Base-by-base conservation (phyloP, 129 eudicot species). In the Arctium minus region DNA sequence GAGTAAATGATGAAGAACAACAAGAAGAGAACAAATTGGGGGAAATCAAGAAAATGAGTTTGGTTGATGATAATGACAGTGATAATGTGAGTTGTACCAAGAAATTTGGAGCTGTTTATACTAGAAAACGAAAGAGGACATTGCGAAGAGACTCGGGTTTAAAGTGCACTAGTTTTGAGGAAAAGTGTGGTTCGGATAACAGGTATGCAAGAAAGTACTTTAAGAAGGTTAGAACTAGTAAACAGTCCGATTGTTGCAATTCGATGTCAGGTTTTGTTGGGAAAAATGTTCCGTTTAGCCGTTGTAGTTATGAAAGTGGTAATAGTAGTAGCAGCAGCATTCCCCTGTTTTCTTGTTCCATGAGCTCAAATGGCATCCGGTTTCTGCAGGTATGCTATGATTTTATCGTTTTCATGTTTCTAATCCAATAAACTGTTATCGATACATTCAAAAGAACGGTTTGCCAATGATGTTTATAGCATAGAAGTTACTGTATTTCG, bases 41-140 rank as follows among this genome's bases (percentile, higher is more conserved):
- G 17, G 75, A 50, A 72, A 75, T 12, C 32, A 42, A 77, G 70
- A 64, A 79, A 74, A 30, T 12, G 70, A 79, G 71, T 10, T 56
- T 8, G 2, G 38, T 72, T 70, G 83, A 33, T 36, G 31, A 67
- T 56, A 13, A 62, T 73, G 64, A 31, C 30, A 33, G 27, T 42
- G 86, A 62, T 32, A 72, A 77, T 18, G 67, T 62, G 80, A 87
- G 48, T 79, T 79, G 36, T 12, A 8, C 8, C 15, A 65, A 73
- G 80, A 35, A 60, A 40, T 72, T 64, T 9, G 85, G 90, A 64
- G 64, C 46, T 82, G 93, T 90, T 76, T 93, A 93, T 85, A 83
- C 71, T 5, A 85, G 97, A 76, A 92, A 87, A 75, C 86, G 94
- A 67, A 90, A 91, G 82, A 72, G 92, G 65, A 56, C 33, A 33